These are phyloP conservation scores for Aureobasidium melanogenum DNA, from an alignment of 2,329 filamentous ascomycete genomes.

Conservation along the genomic window DNA sequence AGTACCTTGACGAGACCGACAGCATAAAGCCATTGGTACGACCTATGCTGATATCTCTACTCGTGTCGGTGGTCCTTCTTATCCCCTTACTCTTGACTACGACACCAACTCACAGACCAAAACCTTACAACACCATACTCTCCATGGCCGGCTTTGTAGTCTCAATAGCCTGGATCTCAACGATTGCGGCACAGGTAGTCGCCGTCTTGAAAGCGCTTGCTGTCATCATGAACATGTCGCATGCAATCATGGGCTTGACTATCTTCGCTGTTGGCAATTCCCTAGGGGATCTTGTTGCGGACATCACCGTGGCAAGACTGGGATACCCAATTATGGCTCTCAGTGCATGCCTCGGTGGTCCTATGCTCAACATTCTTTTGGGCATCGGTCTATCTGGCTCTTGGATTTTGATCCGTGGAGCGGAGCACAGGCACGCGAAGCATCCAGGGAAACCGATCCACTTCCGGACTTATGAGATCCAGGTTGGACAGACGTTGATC, in stretches of 20 bases:
- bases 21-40: background rate
- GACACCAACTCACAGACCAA: constrained; percentile 55
- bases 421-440: constrained; percentile 55
- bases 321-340: constrained; percentile 95
- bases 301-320: constrained; percentile 86
- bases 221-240: constrained; percentile 84
- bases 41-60: constrained; percentile 33
- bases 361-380: constrained; percentile 93
- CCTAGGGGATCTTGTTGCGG: constrained; percentile 84
- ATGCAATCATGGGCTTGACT: constrained; percentile 88
- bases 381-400: constrained; percentile 87
- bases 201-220: constrained; percentile 88
- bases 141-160: constrained; percentile 88
- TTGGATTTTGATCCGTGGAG: constrained; percentile 71
- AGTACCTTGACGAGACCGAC: constrained; percentile 17
- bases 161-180: constrained; percentile 91
- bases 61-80: constrained; percentile 57
- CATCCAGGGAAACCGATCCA: constrained; percentile 56
- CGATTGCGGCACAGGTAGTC: constrained; percentile 90
- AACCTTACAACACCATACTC: constrained; percentile 55
- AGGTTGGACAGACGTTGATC: constrained; percentile 75
- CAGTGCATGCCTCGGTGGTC: constrained; percentile 93
- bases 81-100: constrained; percentile 61
- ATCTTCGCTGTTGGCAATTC: constrained; percentile 96
- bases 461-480: constrained; percentile 72